A percentile compares a stretch with the other conserved stretches of the same genome.
phyloP scores from a whole-genome alignment of 2,329 filamentous ascomycete species.

The Laburnicola sp. region DNA sequence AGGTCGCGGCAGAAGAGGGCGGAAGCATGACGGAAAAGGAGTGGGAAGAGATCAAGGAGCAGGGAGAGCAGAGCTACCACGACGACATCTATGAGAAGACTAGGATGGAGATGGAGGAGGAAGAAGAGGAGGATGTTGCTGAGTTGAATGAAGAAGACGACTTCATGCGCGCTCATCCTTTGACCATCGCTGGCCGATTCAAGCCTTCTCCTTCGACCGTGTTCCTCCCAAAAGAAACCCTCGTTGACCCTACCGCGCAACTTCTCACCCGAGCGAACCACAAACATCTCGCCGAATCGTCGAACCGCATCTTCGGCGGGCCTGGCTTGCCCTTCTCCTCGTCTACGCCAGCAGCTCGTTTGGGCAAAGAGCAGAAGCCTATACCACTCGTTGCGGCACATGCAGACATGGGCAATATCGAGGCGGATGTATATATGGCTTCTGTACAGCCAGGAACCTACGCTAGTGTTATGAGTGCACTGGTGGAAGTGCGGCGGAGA shows the following conservation, averaged over 20 bases:
- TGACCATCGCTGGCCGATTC: constrained; percentile 75
- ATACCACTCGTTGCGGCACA: constrained; percentile 67
- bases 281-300: constrained; percentile 73
- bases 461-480: constrained; percentile 65
- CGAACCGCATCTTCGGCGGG: constrained; percentile 77
- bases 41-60: constrained; percentile 42
- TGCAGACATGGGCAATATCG: constrained; percentile 70
- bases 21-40: constrained; percentile 34
- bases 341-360: constrained; percentile 63
- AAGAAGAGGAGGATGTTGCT: constrained; percentile 39
- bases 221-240: constrained; percentile 68
- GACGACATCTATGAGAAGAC: constrained; percentile 47
- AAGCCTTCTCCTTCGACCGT: constrained; percentile 73
- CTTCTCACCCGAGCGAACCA: constrained; percentile 67
- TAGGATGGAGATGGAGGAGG: constrained; percentile 48
- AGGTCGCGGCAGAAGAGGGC: constrained; percentile 30
- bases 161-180: constrained; percentile 67
- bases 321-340: constrained; percentile 74
- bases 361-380: constrained; percentile 61
- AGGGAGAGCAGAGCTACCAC: constrained; percentile 38
- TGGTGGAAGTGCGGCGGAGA: constrained; percentile 74
- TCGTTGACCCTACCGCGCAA: constrained; percentile 70
- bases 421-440: constrained; percentile 73
- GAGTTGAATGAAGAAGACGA: constrained; percentile 41
- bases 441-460: constrained; percentile 72